A percentile compares a stretch with the other conserved stretches of the same genome.
Evolutionary conservation across 345 rosid species (phyloP).

Genomic region (Rhizophora apiculata): DNA sequence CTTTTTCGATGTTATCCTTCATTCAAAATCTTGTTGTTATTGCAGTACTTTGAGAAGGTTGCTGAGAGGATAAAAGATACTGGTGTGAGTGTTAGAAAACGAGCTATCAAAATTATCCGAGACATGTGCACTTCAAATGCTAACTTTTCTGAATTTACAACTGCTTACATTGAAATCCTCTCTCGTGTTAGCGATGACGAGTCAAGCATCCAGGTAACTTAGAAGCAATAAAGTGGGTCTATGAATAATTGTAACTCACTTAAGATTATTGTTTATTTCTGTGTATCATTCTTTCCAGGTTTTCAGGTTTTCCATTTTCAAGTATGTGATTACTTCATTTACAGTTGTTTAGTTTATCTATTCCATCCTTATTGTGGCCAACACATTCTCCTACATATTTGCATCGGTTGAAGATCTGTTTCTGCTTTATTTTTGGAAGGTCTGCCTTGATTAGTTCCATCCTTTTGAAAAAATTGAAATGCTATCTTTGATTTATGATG

Average conservation of each 20-base stretch:
- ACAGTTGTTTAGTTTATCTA: background rate
- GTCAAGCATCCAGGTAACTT: conserved; percentile 87
- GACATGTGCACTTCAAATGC: conserved; percentile 93
- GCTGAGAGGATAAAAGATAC: conserved; percentile 99
- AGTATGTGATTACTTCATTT: background rate
- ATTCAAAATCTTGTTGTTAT: conserved; percentile 11
- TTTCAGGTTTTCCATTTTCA: background rate
- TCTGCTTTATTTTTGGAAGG: background rate
- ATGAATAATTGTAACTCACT: background rate
- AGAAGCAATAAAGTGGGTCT: conserved; percentile 6
- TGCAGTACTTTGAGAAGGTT: conserved; percentile 96
- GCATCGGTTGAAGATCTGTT: background rate
- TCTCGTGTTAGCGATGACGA: conserved; percentile 97
- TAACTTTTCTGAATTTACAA: conserved; percentile 79
- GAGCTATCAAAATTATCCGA: conserved; percentile 90
- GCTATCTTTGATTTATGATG: background rate
- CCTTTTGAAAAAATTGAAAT: no score
- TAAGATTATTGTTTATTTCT: background rate
- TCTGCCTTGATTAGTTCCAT: background rate
- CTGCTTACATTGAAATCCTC: conserved; percentile 87
- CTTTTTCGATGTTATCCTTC: background rate
- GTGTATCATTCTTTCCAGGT: background rate
- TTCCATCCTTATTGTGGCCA: background rate
- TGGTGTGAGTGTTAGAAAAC: conserved; percentile 95
- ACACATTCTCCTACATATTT: background rate